Base-by-base conservation (phyloP, 805 yeast species). In the Saccharomycopsis sp. region DNA sequence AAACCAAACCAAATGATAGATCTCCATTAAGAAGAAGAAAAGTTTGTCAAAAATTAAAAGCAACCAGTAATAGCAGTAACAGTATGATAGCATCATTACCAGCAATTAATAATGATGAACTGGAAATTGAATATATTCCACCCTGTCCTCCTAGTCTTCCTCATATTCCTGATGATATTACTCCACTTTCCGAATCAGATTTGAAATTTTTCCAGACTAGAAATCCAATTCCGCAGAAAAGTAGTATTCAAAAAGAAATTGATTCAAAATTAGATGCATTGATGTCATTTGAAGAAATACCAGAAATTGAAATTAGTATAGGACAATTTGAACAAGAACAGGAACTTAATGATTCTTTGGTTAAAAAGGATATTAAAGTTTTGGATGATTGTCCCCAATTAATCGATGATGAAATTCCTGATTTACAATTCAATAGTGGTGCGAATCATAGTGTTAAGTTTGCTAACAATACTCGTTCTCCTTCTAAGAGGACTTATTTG, bases 51-150 rank as follows among this genome's bases (percentile, higher is more conserved):
- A 26, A 13, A 26, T 8, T 26, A 8, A 26, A 8, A 26, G 13
- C 29, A 26, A 26, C 29, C 8, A 26, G 29, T 13, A n/a, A n/a
- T n/a, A n/a, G n/a, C n/a, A n/a, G n/a, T n/a, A n/a, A n/a, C n/a
- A n/a, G n/a, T n/a, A n/a, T n/a, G n/a, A n/a, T n/a, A n/a, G n/a
- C n/a, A n/a, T n/a, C n/a, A n/a, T n/a, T n/a, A n/a, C n/a, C n/a
- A n/a, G n/a, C n/a, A n/a, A n/a, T n/a, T 13, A 59, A 61, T 28
- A 70, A 65, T 21, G 61, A 61, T 34, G 74, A 70, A 41, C 29
- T 14, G 19, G 46, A 44, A 24, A 62, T 77, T n/a, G 85, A 79
- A 50, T 56, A 58, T 33, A 69, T 68, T 19, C 74, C 82, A 4
- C 56, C 59, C 19, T 57, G 55, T 28, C 60, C 58, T 23, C 60